phyloP scores from a whole-genome alignment of 768 basidiomycete genomes.

The Hortiboletus flavorubellus region DNA sequence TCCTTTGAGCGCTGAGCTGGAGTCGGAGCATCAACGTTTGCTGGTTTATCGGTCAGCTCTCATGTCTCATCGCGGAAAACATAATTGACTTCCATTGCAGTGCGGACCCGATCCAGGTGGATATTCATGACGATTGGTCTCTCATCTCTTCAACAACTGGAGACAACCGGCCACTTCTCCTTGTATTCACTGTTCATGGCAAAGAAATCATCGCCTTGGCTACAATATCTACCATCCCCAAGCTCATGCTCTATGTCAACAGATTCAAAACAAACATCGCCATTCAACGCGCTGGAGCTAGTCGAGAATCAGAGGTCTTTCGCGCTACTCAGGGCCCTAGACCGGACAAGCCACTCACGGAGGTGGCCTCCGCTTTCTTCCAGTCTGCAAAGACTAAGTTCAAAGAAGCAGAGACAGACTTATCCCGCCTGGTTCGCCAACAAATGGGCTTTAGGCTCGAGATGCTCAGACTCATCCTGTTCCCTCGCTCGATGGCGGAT shows the following conservation, averaged over 20 bases:
- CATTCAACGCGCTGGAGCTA: conserved; percentile 71
- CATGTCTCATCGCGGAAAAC: neutral
- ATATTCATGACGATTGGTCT: conserved; percentile 83
- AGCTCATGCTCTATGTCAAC: conserved; percentile 67
- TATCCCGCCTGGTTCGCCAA: conserved; percentile 64
- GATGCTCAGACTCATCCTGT: conserved; percentile 64
- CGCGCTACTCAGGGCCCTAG: conserved; percentile 66
- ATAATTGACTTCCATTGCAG: conserved; percentile 35
- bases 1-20: conserved; percentile 57
- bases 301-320: conserved; percentile 75
- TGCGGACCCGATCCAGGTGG: conserved; percentile 73
- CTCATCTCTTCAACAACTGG: conserved; percentile 38
- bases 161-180: conserved; percentile 50
- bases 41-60: conserved; percentile 67
- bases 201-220: conserved; percentile 63
- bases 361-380: conserved; percentile 84
- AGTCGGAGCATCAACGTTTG: conserved; percentile 74
- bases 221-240: conserved; percentile 75
- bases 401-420: conserved; percentile 58
- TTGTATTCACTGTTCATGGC: conserved; percentile 75
- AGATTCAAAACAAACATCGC: conserved; percentile 74
- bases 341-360: conserved; percentile 76
- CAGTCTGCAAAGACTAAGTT: conserved; percentile 68
- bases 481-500: conserved; percentile 78
- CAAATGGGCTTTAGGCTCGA: conserved; percentile 70